Base-by-base conservation (phyloP, 2,329 filamentous ascomycete genomes). In the Cercospora zeae-maydis region DNA sequence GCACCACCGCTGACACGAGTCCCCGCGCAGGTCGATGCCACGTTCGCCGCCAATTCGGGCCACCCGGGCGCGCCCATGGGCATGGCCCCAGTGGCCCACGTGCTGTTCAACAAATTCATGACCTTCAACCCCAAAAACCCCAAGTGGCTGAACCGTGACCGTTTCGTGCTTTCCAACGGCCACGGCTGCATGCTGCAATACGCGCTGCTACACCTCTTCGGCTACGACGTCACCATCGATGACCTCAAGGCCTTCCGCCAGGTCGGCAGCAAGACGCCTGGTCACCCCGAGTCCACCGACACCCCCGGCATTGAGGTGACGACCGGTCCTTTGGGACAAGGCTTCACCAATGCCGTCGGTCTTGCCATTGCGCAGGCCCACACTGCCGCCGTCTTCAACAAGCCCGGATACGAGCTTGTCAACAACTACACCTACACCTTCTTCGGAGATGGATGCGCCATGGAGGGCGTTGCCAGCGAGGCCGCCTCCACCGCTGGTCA, bases 111-210 rank as follows among this genome's bases (percentile, higher is more conserved):
- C 87, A 96, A 95, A 81, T 96, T 97, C 86, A 92, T 99, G 92
- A 96, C 83, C 79, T 99, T 97, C 87, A 99, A 98, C 89, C 95
- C 95, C 75, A 96, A 97, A 89, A 97, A 96, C 87, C 91, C 95
- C 73, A 85, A 92, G 70, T 99, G 93, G 93, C 76, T 95, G 74
- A 98, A 98, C 87, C 89, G 95, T 76, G 95, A 99, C 82, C 90
- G 95, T 79, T 99, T 99, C 77, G 92, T 99, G 67, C 92, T 99
- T 78, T 99, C 95, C 66, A 99, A 99, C 84, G 95, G 95, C 73
- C 95, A 99, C 83, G 95, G 89, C 74, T 99, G 95, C 87, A 96
- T 99, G 93, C 91, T 99, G 66, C 95, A 97, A 80, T 99, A 99
- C 88, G 90, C 93, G 75, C 86, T 99, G 72, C 90, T 99, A 75